A percentile compares a stretch with the other conserved stretches of the same genome.
These are phyloP conservation scores for Didymella pinodella DNA, from an alignment of 2,329 filamentous ascomycete species.

Conservation along the genomic window DNA sequence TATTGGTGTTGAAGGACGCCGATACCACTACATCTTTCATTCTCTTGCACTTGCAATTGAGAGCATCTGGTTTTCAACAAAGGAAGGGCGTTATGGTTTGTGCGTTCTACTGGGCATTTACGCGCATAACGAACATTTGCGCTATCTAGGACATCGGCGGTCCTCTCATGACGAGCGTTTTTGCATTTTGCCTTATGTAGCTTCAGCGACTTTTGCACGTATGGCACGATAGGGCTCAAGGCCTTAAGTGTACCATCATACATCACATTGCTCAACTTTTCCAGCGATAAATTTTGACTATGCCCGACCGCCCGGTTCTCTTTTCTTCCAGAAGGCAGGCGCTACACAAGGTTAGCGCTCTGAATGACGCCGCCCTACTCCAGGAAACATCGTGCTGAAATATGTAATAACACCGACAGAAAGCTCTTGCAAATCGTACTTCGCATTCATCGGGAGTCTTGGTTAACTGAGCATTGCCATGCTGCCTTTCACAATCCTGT, in stretches of 20 bases:
- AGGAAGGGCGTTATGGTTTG: constrained; percentile 14
- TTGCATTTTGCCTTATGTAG: constrained; percentile 4
- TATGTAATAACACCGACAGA: not conserved
- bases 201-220: constrained; percentile 11
- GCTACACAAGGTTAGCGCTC: not conserved
- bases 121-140: constrained; percentile 11
- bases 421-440: not conserved
- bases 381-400: not conserved
- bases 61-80: constrained; percentile 14
- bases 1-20: constrained; percentile 16
- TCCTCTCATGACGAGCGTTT: constrained; percentile 13
- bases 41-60: constrained; percentile 19
- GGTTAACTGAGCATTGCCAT: not conserved
- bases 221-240: constrained; percentile 9
- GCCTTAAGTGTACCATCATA: constrained; percentile 21
- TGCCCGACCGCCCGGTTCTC: not conserved
- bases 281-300: not conserved
- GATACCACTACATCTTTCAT: constrained; percentile 21
- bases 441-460: not conserved
- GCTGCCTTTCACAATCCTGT: not conserved
- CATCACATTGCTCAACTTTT: not conserved
- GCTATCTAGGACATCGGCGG: constrained; percentile 3
- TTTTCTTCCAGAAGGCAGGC: not conserved
- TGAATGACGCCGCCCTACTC: not conserved
- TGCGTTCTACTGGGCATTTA: constrained; percentile 11